Base-by-base conservation (phyloP, 352 stramenopile species). In the Globisporangium cylindrosporum region DNA sequence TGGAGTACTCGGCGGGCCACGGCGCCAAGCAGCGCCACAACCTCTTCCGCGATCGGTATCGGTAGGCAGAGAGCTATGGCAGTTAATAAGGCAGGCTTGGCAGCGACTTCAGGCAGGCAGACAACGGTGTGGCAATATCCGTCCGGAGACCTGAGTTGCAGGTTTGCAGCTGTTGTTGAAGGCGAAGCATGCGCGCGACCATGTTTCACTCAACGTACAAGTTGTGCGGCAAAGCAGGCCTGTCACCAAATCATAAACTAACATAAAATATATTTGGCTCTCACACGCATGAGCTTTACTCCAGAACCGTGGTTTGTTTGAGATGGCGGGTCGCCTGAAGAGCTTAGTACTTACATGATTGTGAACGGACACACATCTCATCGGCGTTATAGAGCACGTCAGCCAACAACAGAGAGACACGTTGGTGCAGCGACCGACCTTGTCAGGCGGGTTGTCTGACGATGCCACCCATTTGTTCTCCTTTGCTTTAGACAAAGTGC, bases 11-110 rank as follows among this genome's bases (percentile, higher is more conserved):
- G 49, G 80, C 87, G 0, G 87, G 87, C 56, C 82, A 93, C 67
- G 84, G 84, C 29, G 84, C 87, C 67, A 93, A 91, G 73, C 87
- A 94, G 71, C 85, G 87, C 66, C 87, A 95, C 75, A 93, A 95
- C 56, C 82, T 95, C 27, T 95, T 95, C 70, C 87, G 87, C 51
- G 87, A 95, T 64, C 79, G 87, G 46, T 95, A 95, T 74, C 82
- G 84, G 27, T 90, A 89, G 62, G 9, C 4, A 43, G 36, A 43
- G 36, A 10, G 12, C 41, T 24, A n/a, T 5, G 24, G 25, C 25
- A 54, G 46, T 20, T 25, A 54, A 25, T 0, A 54, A 25, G 9
- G 48, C 48, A 10, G 25, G n/a, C 48, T 18, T 49, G 41, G 15
- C 15, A 3, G n/a, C 15, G 41, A 22, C 41, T n/a, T 49, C 41